Evolutionary conservation across 768 basidiomycete genomes (phyloP).

Genomic region (Goffeauzyma gilvescens): DNA sequence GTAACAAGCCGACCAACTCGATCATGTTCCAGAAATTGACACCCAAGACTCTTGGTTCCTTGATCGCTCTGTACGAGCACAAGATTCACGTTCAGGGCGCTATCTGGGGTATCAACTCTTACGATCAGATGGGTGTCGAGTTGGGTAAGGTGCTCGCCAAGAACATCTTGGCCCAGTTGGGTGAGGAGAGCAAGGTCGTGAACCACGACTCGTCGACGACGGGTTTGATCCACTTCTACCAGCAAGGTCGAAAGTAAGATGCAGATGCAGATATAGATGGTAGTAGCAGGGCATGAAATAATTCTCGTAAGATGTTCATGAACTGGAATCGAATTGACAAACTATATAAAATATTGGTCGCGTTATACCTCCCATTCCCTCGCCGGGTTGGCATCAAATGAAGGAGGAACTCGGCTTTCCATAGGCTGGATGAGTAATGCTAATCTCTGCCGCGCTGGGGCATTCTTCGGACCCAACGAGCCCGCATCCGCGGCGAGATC

Average conservation of each 20-base stretch:
- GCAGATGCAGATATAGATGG: no score
- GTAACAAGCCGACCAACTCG: conserved; percentile 89
- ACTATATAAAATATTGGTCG: no score
- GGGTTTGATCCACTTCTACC: conserved; percentile 91
- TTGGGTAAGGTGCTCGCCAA: conserved; percentile 86
- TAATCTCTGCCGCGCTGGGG: no score
- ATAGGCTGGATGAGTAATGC: no score
- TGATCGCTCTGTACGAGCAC: conserved; percentile 42
- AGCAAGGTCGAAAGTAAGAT: conserved; percentile 51
- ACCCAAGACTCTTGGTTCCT: conserved; percentile 63
- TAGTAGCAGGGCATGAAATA: no score
- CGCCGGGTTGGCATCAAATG: conserved; percentile 5
- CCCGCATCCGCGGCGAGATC: no score
- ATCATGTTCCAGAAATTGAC: conserved; percentile 87
- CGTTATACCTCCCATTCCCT: conserved; percentile 3
- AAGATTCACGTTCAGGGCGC: conserved; percentile 98
- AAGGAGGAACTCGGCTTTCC: no score
- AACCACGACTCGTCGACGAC: conserved; percentile 91
- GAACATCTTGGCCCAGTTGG: conserved; percentile 77
- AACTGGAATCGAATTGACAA: no score
- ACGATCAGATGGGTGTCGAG: conserved; percentile 99
- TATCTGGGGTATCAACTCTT: conserved; percentile 97
- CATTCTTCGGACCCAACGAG: no score
- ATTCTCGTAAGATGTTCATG: no score
- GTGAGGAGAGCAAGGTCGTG: conserved; percentile 40